Evolutionary conservation across 2,329 filamentous ascomycete genomes (phyloP).

Genomic region (Fusarium transvaalense): DNA sequence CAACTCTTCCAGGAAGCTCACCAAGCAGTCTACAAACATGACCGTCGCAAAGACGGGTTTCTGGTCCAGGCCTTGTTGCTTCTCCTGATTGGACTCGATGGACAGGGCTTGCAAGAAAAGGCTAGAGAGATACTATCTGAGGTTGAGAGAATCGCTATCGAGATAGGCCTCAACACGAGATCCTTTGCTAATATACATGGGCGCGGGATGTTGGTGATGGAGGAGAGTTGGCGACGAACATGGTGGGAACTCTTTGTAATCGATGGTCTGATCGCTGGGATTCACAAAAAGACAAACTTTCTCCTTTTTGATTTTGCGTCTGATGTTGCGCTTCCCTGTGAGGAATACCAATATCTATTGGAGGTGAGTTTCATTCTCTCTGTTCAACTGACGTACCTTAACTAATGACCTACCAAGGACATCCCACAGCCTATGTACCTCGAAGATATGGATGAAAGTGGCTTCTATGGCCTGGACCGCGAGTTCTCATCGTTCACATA

Average conservation of each 20-base stretch:
- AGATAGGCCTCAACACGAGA: slow-evolving; percentile 79
- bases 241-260: slow-evolving; percentile 91
- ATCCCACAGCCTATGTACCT: slow-evolving; percentile 73
- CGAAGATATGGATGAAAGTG: slow-evolving; percentile 79
- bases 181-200: slow-evolving; percentile 75
- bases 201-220: slow-evolving; percentile 73
- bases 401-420: slow-evolving; percentile 55
- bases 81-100: slow-evolving; percentile 82
- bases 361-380: slow-evolving; percentile 60
- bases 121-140: slow-evolving; percentile 75
- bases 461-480: slow-evolving; percentile 78
- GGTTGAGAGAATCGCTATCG: slow-evolving; percentile 78
- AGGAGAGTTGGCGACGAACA: slow-evolving; percentile 87
- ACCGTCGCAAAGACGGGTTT: slow-evolving; percentile 67
- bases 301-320: slow-evolving; percentile 74
- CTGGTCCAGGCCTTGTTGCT: slow-evolving; percentile 83
- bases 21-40: slow-evolving; percentile 61
- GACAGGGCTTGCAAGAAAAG: slow-evolving; percentile 76
- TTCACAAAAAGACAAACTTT: slow-evolving; percentile 79
- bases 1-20: slow-evolving; percentile 71
- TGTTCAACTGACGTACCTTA: background rate
- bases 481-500: slow-evolving; percentile 88
- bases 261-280: slow-evolving; percentile 85
- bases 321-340: slow-evolving; percentile 82
- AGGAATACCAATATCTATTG: slow-evolving; percentile 78